Base-by-base conservation (phyloP, 192 early-diverging fungal species). In the Funneliformis mosseae region DNA sequence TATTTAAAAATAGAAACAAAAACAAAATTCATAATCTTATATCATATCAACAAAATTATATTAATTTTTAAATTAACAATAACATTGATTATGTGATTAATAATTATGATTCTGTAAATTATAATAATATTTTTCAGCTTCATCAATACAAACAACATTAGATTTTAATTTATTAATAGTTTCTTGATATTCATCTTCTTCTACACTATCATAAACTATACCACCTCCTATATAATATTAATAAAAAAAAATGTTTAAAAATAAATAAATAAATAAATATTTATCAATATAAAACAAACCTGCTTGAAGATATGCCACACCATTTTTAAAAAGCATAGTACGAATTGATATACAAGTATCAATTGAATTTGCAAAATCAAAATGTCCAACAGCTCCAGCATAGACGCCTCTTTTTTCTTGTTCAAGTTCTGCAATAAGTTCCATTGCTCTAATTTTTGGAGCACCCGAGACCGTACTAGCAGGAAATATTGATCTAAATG, bases 271-370 rank as follows among this genome's bases (percentile, higher is more conserved):
- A 59, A 38, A 14, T 9, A 5, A 10, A 21, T 74, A 45, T 28
- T 11, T 18, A 8, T 42, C 10, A 33, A 23, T 8, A n/a, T 62
- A 81, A 21, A 41, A 38, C 46, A 21, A 81, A 87, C 86, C 95
- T 39, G 94, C 96, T 87, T 99, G 97, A 83, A 99, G 87, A 82
- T 98, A 97, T 5, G 96, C 97, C 27, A 94, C 84, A 28, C 95
- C 96, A 78, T 98, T 95, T 88, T 99, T 98, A 87, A 99, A 96
- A 23, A 99, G 87, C 96, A 99, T 97, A 14, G 97, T 99, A 33
- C 98, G 95, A 82, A 99, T 97, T 18, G 96, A 96, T 88, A 99
- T 99, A 83, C 96, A 96, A 8, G 98, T 99, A 82, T 99, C 97
- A 84, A 99, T 84, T 74, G 93, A 92, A 75, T 95, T 94, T 38